phyloP scores from a whole-genome alignment of 352 stramenopile species.

The Globisporangium acanthophoron region DNA sequence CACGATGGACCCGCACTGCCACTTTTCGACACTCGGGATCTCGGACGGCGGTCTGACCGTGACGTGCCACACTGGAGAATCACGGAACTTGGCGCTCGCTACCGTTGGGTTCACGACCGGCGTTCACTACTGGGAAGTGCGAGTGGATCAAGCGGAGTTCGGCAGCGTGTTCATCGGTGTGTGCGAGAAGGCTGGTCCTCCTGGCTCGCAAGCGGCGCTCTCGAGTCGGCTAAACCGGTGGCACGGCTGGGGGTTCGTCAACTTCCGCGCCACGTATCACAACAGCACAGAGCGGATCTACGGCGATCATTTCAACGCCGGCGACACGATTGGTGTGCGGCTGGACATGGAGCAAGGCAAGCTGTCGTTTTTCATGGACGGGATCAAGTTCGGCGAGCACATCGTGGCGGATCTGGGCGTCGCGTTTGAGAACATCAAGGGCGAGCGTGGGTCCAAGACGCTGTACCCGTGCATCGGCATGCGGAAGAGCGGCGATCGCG shows the following conservation, averaged over 20 bases:
- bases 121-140: slow-evolving; percentile 98
- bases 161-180: slow-evolving; percentile 98
- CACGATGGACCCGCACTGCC: slow-evolving; percentile 74
- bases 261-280: slow-evolving; percentile 94
- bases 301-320: slow-evolving; percentile 87
- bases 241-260: slow-evolving; percentile 96
- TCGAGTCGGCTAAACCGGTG: slow-evolving; percentile 83
- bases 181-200: slow-evolving; percentile 84
- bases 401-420: slow-evolving; percentile 97
- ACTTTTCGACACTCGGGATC: slow-evolving; percentile 77
- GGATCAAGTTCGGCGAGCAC: slow-evolving; percentile 99
- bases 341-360: slow-evolving; percentile 98
- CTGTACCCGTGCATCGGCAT: slow-evolving; percentile 97
- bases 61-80: slow-evolving; percentile 81
- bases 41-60: slow-evolving; percentile 74
- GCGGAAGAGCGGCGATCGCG: slow-evolving; percentile 91
- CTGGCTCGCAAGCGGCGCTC: slow-evolving; percentile 67
- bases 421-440: slow-evolving; percentile 94
- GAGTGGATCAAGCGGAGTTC: slow-evolving; percentile 95
- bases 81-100: slow-evolving; percentile 75
- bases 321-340: slow-evolving; percentile 98
- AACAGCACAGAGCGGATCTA: slow-evolving; percentile 90
- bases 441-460: slow-evolving; percentile 76
- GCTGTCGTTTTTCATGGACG: slow-evolving; percentile 98
- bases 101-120: slow-evolving; percentile 87